Evolutionary conservation across 208 protist genomes (phyloP).

Genomic region (Trypanosoma theileri): DNA sequence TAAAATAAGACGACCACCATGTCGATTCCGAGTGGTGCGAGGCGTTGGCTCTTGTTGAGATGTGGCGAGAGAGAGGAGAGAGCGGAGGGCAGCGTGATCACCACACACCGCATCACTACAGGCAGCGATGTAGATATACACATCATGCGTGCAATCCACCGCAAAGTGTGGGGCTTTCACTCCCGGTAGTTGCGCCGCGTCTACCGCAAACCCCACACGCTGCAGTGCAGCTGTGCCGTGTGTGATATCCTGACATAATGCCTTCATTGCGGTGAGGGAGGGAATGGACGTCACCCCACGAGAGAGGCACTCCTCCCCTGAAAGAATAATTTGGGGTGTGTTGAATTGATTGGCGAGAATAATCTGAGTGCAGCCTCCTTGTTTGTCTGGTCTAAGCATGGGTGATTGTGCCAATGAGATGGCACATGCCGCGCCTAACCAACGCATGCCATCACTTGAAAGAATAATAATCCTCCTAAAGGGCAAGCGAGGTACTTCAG

Average conservation of each 20-base stretch:
- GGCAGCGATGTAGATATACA: slow-evolving; percentile 28
- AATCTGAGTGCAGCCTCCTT: neutral
- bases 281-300: neutral
- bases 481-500: no score
- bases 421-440: slow-evolving; percentile 15
- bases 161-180: neutral
- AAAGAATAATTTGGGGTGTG: slow-evolving; percentile 4
- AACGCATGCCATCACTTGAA: slow-evolving; percentile 6
- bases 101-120: slow-evolving; percentile 13
- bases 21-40: no score
- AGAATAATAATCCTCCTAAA: slow-evolving; percentile 28
- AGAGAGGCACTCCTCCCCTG: neutral
- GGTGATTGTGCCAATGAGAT: slow-evolving; percentile 7
- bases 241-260: slow-evolving; percentile 7
- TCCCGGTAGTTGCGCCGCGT: neutral
- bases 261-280: neutral
- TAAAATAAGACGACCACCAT: slow-evolving; percentile 27
- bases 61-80: neutral
- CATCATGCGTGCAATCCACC: slow-evolving; percentile 17
- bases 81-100: slow-evolving; percentile 7
- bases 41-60: no score
- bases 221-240: neutral
- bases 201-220: slow-evolving; percentile 23
- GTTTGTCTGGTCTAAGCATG: neutral
- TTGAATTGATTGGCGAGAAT: slow-evolving; percentile 4